These are phyloP conservation scores for Fraxinus excelsior DNA, from an alignment of 257 asterid species.

Conservation along the genomic window DNA sequence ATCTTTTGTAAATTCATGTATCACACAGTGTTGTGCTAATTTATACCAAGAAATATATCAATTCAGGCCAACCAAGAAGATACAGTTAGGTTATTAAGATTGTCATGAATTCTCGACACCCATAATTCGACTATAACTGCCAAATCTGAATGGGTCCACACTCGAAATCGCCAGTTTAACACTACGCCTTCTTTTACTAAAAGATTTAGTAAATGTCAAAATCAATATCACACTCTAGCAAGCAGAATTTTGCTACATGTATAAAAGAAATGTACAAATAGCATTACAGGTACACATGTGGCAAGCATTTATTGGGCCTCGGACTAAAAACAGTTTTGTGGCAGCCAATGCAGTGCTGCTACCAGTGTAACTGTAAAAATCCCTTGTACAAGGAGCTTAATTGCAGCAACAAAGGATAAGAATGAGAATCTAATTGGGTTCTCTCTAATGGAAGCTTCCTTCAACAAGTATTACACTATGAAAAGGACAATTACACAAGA, in stretches of 20 bases:
- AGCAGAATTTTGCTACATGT: too few relatives aligned
- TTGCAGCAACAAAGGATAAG: too few relatives aligned
- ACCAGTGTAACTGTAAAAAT: too few relatives aligned
- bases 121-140: neutral
- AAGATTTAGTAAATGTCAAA: too few relatives aligned
- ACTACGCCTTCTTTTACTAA: neutral
- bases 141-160: neutral
- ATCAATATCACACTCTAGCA: too few relatives aligned
- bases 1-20: neutral
- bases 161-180: neutral
- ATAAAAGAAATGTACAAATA: too few relatives aligned
- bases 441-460: conserved; percentile 27
- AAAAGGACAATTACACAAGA: conserved; percentile 10
- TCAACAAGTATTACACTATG: conserved; percentile 21
- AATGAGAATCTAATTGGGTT: neutral
- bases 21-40: neutral
- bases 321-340: too few relatives aligned
- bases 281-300: too few relatives aligned
- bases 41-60: neutral
- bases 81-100: neutral
- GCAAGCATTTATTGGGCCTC: too few relatives aligned
- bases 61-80: neutral
- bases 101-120: neutral
- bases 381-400: too few relatives aligned
- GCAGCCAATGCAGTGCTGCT: too few relatives aligned